Evolutionary conservation across 352 stramenopile species (phyloP), one percentile per base, ranked within the genome.

Genomic region (Pythium graminicola): DNA sequence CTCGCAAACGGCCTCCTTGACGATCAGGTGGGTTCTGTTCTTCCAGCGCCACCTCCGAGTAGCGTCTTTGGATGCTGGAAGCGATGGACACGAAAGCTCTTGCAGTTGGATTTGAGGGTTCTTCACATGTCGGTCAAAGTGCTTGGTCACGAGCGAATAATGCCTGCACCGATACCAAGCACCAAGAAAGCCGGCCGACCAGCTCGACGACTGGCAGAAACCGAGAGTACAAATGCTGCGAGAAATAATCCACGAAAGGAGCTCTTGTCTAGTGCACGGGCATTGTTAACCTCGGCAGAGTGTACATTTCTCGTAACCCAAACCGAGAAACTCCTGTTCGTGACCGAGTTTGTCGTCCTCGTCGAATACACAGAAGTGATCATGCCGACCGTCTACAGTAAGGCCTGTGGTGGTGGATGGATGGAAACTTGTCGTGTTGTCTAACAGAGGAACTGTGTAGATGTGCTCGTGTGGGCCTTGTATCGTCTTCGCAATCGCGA

Each of bases 281-380:
- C 22, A 14, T 16, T 14, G 3, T 22, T 57, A 7, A 52, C 20
- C 13, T 9, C 35, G 9, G n/a, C 9, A 20, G 53, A 51, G 33
- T 45, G 27, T 7, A 6, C 38, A 7, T 6, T 44, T 4, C 24
- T 54, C 14, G 26, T 68, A 2, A 19, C 27, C 2, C 35, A 67
- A 11, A 60, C 60, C 0, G 39, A 59, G 31, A 50, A 48, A 22
- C 28, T 67, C 7, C 45, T 74, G 4, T 76, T 69, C 41, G 54
- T 57, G 13, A 62, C 54, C 20, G 67, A 80, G 46, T 76, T 65
- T 33, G 41, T 68, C 8, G 45, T 68, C 4, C 55, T 72, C n/a
- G 54, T 66, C n/a, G 66, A 72, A 23, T 79, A 72, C 31, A 53
- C 69, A 22, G 66, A 79, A 23, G 50, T 61, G 6, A 53, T 79